Percentiles rank a stretch among this genome's conserved stretches.
Conservation (phyloP, 2,329 filamentous ascomycete genomes). For the Fonsecaea pedrosoi region DNA sequence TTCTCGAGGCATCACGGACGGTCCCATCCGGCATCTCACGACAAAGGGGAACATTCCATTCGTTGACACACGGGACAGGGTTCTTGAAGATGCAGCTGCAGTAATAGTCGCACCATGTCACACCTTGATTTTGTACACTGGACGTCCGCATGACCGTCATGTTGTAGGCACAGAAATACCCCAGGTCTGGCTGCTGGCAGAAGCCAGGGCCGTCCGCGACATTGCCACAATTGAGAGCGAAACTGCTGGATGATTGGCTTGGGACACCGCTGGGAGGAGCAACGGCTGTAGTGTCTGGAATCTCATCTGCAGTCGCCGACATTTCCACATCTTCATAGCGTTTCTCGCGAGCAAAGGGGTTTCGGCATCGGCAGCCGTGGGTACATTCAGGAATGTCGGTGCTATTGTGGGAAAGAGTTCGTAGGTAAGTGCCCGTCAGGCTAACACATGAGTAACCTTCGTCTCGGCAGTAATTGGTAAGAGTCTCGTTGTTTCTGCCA, state of each 20-base stretch:
- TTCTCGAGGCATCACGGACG: constrained; percentile 17
- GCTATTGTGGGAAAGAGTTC: constrained; percentile 8
- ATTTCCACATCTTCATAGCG: neutral
- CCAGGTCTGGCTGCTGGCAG: constrained; percentile 9
- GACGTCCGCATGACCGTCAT: constrained; percentile 16
- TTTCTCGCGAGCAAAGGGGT: constrained; percentile 5
- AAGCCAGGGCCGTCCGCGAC: constrained; percentile 14
- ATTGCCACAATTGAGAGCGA: constrained; percentile 27
- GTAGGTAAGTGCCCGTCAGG: neutral
- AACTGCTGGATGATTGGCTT: constrained; percentile 9
- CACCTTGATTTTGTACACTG: neutral
- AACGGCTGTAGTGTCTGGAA: neutral
- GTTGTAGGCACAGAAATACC: constrained; percentile 24
- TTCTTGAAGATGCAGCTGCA: constrained; percentile 25
- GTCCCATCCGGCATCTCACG: constrained; percentile 23
- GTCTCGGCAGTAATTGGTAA: constrained; percentile 11
- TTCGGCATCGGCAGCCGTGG: constrained; percentile 5
- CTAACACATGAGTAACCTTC: constrained; percentile 12
- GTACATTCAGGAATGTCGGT: constrained; percentile 2
- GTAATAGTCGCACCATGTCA: constrained; percentile 25
- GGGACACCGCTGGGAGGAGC: constrained; percentile 19
- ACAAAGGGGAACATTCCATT: constrained; percentile 24
- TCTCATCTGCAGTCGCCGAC: neutral
- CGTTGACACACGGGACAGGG: constrained; percentile 23
- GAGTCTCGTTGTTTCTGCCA: constrained; percentile 8